These are phyloP conservation scores for Neckera pumila DNA, from an alignment of 225 moss, liverwort and hornwort genomes.

Conservation along the genomic window DNA sequence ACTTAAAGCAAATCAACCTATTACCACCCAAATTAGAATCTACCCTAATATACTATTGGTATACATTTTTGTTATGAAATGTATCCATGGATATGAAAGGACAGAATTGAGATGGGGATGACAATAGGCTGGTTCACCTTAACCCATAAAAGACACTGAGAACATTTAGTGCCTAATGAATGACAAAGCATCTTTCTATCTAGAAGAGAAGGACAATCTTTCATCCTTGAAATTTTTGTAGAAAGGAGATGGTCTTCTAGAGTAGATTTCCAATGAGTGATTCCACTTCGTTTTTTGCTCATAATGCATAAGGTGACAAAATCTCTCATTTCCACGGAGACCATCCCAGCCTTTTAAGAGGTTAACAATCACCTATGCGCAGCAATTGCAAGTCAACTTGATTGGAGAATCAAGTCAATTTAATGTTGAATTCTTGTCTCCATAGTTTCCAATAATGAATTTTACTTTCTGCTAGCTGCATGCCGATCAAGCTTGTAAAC, in stretches of 20 bases:
- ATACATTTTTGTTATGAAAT: not conserved
- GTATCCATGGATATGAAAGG: not conserved
- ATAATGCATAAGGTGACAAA: no score
- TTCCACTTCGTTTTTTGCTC: no score
- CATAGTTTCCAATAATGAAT: not conserved
- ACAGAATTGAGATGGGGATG: not conserved
- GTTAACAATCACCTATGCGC: not conserved
- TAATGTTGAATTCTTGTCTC: not conserved
- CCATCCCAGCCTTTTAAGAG: no score
- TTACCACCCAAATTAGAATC: accelerated
- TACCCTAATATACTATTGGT: not conserved
- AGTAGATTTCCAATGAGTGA: no score
- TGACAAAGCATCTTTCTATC: no score
- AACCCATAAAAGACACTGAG: no score
- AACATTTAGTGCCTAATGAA: no score
- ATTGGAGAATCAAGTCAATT: not conserved
- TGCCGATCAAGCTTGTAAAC: not conserved
- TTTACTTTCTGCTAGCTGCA: not conserved
- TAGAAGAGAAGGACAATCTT: no score
- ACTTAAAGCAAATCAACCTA: not conserved
- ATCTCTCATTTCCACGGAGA: no score
- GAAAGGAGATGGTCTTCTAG: no score
- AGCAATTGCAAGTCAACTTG: not conserved
- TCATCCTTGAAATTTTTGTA: no score
- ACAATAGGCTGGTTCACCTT: not conserved